phyloP scores from a whole-genome alignment of 1,139 yeast genomes.

The Blastobotrys capitulatus region DNA sequence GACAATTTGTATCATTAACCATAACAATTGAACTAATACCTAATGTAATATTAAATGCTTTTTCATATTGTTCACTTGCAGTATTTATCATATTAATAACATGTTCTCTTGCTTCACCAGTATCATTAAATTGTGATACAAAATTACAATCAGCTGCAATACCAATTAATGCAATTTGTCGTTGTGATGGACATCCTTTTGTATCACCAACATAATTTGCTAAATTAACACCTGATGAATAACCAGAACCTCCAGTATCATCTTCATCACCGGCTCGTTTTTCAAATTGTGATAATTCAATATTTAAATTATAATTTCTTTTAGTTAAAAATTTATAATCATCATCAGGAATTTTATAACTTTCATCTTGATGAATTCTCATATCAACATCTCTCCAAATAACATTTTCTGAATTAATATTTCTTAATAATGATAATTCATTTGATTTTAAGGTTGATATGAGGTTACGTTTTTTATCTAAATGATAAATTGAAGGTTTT shows the following conservation, averaged over 20 bases:
- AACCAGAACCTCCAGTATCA: slow-evolving; percentile 30
- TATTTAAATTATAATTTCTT: slow-evolving; percentile 1
- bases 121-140: slow-evolving; percentile 27
- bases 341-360: slow-evolving; percentile 9
- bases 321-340: slow-evolving; percentile 7
- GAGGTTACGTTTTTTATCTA: slow-evolving; percentile 20
- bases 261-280: slow-evolving; percentile 15
- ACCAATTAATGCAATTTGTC: slow-evolving; percentile 34
- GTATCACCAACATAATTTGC: slow-evolving; percentile 31
- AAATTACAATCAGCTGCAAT: slow-evolving; percentile 38
- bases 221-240: slow-evolving; percentile 30
- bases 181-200: slow-evolving; percentile 33
- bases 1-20: slow-evolving; percentile 28
- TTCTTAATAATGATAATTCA: slow-evolving; percentile 19
- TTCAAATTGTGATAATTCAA: background rate
- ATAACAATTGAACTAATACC: slow-evolving; percentile 28
- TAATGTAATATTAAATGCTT: slow-evolving; percentile 34
- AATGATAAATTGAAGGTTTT: slow-evolving; percentile 30
- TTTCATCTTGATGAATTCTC: slow-evolving; percentile 13
- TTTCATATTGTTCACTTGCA: slow-evolving; percentile 35
- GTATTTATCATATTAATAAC: slow-evolving; percentile 33
- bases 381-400: slow-evolving; percentile 34
- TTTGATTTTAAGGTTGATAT: slow-evolving; percentile 14
- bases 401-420: slow-evolving; percentile 17
- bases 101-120: slow-evolving; percentile 31